Percentiles rank a stretch among this genome's conserved stretches.
Conservation (phyloP, 2,329 filamentous ascomycete genomes). For the Aspergillus pseudoviridinutans region DNA sequence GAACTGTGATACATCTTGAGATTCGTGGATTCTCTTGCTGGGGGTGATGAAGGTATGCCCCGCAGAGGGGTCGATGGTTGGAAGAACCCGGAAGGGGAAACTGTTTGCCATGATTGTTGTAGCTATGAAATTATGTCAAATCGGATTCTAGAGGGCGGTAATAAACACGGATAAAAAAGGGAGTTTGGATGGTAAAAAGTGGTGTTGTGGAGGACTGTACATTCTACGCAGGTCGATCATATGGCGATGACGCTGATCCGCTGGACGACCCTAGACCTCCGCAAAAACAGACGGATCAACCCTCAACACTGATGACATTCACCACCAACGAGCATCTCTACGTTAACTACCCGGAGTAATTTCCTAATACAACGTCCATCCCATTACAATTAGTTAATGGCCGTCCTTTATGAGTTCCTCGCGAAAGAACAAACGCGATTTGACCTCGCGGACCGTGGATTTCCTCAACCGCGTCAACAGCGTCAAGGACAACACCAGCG, state of each 20-base stretch:
- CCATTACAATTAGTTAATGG: neutral
- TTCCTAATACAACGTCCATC: neutral
- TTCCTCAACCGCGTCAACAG: constrained; percentile 22
- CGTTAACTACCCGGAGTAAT: neutral
- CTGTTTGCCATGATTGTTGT: constrained; percentile 8
- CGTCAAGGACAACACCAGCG: constrained; percentile 7
- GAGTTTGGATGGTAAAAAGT: neutral
- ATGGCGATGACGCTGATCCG: neutral
- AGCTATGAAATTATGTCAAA: neutral
- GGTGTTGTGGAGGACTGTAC: neutral
- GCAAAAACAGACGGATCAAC: neutral
- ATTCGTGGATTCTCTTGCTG: constrained; percentile 77
- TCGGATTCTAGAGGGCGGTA: neutral
- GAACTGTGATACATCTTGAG: constrained; percentile 75
- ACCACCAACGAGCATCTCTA: neutral
- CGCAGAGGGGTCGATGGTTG: constrained; percentile 44
- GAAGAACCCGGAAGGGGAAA: constrained; percentile 34
- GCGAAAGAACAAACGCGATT: constrained; percentile 13
- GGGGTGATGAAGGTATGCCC: constrained; percentile 63
- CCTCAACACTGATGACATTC: neutral
- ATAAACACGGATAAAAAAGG: neutral
- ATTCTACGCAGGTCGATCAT: neutral
- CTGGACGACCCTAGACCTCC: neutral
- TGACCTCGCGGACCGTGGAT: constrained; percentile 14
- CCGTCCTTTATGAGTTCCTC: constrained; percentile 7